Evolutionary conservation across 805 yeast species (phyloP).

Genomic region (Monosporozyma yasuniensis): DNA sequence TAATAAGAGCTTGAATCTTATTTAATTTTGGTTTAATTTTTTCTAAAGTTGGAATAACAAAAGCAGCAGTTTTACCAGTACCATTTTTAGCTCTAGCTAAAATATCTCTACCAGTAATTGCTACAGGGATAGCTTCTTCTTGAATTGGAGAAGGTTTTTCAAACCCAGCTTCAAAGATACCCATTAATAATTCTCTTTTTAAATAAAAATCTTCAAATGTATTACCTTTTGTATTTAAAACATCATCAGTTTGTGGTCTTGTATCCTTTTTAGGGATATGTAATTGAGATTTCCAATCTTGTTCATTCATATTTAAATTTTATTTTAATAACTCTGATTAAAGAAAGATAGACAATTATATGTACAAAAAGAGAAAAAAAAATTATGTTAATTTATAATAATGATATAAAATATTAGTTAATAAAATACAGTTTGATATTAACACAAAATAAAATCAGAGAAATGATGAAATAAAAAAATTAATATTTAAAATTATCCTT

Average conservation of each 20-base stretch:
- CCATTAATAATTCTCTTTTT: constrained; percentile 92
- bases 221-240: constrained; percentile 80
- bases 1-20: constrained; percentile 83
- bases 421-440: too few species aligned
- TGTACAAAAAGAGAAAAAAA: too few species aligned
- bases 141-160: constrained; percentile 98
- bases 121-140: constrained; percentile 94
- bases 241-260: constrained; percentile 97
- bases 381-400: too few species aligned
- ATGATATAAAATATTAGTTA: too few species aligned
- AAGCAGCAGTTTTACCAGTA: constrained; percentile 97
- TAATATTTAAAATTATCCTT: too few species aligned
- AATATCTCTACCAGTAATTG: constrained; percentile 89
- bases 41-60: constrained; percentile 87
- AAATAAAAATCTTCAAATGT: constrained; percentile 86
- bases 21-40: constrained; percentile 74
- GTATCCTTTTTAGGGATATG: constrained; percentile 76
- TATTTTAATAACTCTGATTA: too few species aligned
- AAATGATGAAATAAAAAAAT: too few species aligned
- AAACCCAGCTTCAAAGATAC: constrained; percentile 97
- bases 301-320: constrained; percentile 5
- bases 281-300: constrained; percentile 65
- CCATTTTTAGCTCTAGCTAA: constrained; percentile 98
- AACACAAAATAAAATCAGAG: too few species aligned
- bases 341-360: neutral